Conservation (phyloP, 305 asterid species). For the Solanum hybrid region DNA sequence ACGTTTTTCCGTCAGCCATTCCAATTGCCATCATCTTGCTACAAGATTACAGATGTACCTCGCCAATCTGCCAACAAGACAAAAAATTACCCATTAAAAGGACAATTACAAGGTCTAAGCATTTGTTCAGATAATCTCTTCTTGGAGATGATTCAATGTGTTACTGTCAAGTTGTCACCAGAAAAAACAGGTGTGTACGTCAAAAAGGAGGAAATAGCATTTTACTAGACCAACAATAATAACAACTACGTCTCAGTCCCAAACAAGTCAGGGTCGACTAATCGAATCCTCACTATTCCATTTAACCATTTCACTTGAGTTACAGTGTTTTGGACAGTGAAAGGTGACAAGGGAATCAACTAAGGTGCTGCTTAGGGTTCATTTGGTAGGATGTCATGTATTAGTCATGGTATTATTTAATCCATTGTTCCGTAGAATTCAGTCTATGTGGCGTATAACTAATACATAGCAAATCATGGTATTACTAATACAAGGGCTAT, state of each 20-base stretch:
- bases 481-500: neutral
- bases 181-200: neutral
- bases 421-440: neutral
- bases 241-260: neutral
- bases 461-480: neutral
- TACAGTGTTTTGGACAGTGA: neutral
- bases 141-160: neutral
- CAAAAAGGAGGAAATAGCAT: neutral
- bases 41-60: neutral
- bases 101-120: neutral
- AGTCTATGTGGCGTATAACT: neutral
- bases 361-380: neutral
- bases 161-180: neutral
- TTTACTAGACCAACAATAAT: neutral
- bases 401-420: neutral
- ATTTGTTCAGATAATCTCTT: neutral
- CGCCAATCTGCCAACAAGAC: neutral
- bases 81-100: neutral
- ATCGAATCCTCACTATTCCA: neutral
- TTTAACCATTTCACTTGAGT: neutral
- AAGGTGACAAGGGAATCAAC: neutral
- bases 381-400: neutral
- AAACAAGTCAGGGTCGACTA: neutral
- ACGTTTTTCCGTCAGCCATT: neutral
- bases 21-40: constrained; percentile 8